A percentile compares a stretch with the other conserved stretches of the same genome.
Evolutionary conservation across 768 basidiomycete genomes (phyloP).

Genomic region (Pleurotus cornucopiae): DNA sequence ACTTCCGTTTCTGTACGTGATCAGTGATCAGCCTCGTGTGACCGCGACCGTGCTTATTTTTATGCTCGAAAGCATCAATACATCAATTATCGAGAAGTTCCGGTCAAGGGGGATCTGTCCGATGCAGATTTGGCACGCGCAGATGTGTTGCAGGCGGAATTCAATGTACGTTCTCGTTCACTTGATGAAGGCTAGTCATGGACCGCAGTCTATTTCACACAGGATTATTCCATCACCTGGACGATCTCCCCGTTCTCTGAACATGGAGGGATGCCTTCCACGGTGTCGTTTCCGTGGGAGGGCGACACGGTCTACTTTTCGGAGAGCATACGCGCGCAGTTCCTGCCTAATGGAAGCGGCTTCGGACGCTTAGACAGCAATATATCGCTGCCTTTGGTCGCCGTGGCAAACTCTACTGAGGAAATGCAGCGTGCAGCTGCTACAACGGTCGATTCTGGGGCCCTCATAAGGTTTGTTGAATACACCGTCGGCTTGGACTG

Average conservation of each 20-base stretch:
- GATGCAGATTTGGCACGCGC: slow-evolving; percentile 29
- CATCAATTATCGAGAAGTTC: slow-evolving; percentile 27
- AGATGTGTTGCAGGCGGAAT: slow-evolving; percentile 18
- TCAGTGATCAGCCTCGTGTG: neutral
- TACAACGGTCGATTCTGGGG: slow-evolving; percentile 20
- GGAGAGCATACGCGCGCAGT: slow-evolving; percentile 28
- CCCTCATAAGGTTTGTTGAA: slow-evolving; percentile 21
- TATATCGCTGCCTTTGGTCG: slow-evolving; percentile 16
- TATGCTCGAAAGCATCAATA: slow-evolving; percentile 25
- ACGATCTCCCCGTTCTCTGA: slow-evolving; percentile 32
- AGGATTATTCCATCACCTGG: slow-evolving; percentile 34
- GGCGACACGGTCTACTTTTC: slow-evolving; percentile 33
- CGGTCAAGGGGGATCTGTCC: slow-evolving; percentile 29
- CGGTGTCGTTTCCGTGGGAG: slow-evolving; percentile 26
- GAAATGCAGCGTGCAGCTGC: neutral
- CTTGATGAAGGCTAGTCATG: neutral
- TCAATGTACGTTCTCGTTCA: slow-evolving; percentile 20
- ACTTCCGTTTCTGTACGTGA: slow-evolving; percentile 24
- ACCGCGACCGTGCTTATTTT: neutral
- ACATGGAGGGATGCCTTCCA: slow-evolving; percentile 28
- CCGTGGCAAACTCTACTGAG: slow-evolving; percentile 4
- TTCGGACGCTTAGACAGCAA: slow-evolving; percentile 30
- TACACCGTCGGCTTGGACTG: neutral
- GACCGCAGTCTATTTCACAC: neutral
- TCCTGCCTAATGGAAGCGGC: slow-evolving; percentile 29